Evolutionary conservation across 2,329 filamentous ascomycete species (phyloP), one percentile per base, ranked within the genome.

Genomic region (Aspergillus phoenicis): DNA sequence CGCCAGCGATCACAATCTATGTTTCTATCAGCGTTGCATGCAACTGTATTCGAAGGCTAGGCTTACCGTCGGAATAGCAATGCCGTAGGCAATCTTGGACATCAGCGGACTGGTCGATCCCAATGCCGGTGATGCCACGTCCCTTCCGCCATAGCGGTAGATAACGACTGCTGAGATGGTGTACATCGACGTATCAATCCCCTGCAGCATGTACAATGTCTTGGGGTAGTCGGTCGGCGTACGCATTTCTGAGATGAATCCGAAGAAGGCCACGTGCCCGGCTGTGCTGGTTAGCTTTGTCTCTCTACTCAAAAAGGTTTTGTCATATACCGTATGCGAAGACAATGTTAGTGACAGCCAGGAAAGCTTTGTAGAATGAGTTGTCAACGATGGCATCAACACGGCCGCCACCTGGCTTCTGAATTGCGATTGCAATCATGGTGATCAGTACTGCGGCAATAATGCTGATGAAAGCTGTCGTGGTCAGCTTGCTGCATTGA

Each of bases 211-310:
- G 67, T 82, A 80, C 59, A 91, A 82, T 3, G 87, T 83, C 72
- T 88, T 87, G 53, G 82, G 80, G 72, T 85, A 89, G 62, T 86
- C 83, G 24, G 78, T 74, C 3, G 87, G 86, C 39, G 85, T 77
- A 69, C 83, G 81, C 71, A 90, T 83, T 73, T 91, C 88, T 38
- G 82, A 81, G 68, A 88, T 85, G 73, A 90, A 85, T 62, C 80
- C 81, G 72, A 89, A 89, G 77, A 89, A 90, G 64, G 85, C 86
- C 26, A 87, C 83, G 68, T 89, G 86, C 22, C 85, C 86, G 73
- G 71, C 70, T 73, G 39, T 0, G 13, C n/a, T 4, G 13, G 52
- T 43, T 43, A 22, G 55, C 55, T 17, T 33, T 5, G 6, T 0
- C 26, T 8, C n/a, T 17, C 39, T 6, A 4, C 4, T 26, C 8